Conservation (phyloP, 371 early-diverging fungal species). For the Smittium mucronatum region DNA sequence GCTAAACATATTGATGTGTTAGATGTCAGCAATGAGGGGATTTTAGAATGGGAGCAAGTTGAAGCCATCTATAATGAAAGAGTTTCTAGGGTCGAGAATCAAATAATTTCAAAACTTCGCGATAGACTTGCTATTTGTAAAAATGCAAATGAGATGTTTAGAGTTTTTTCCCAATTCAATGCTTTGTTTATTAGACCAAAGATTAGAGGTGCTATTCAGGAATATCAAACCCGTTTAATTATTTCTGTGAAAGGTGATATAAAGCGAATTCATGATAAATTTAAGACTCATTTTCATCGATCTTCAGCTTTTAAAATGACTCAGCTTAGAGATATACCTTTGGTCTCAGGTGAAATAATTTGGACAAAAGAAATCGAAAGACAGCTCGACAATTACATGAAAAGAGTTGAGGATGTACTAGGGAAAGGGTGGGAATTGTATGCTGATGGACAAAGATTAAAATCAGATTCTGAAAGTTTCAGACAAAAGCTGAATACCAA, state of each 20-base stretch:
- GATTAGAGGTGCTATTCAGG: conserved; percentile 97
- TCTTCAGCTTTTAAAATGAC: conserved; percentile 82
- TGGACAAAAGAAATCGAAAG: conserved; percentile 98
- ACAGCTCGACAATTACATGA: conserved; percentile 90
- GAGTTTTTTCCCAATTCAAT: conserved; percentile 97
- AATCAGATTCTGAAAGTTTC: conserved; percentile 82
- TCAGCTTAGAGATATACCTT: conserved; percentile 83
- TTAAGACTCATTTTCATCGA: conserved; percentile 79
- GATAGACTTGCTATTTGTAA: conserved; percentile 88
- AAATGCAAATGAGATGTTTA: conserved; percentile 97
- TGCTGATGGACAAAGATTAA: conserved; percentile 89
- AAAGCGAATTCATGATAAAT: conserved; percentile 85
- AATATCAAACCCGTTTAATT: conserved; percentile 95
- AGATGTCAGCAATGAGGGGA: conserved; percentile 88
- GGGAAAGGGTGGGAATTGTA: conserved; percentile 96
- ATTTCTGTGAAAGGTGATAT: conserved; percentile 96
- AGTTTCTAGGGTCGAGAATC: conserved; percentile 90
- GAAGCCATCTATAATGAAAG: conserved; percentile 89
- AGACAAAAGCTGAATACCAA: conserved; percentile 82
- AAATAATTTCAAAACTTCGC: conserved; percentile 86
- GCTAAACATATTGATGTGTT: conserved; percentile 89
- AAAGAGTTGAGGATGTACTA: conserved; percentile 91
- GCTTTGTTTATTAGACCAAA: conserved; percentile 96
- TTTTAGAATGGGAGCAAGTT: conserved; percentile 82
- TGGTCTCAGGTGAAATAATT: conserved; percentile 85